These are phyloP conservation scores for Exophiala viscosa DNA, from an alignment of 2,329 filamentous ascomycete species.

Conservation along the genomic window DNA sequence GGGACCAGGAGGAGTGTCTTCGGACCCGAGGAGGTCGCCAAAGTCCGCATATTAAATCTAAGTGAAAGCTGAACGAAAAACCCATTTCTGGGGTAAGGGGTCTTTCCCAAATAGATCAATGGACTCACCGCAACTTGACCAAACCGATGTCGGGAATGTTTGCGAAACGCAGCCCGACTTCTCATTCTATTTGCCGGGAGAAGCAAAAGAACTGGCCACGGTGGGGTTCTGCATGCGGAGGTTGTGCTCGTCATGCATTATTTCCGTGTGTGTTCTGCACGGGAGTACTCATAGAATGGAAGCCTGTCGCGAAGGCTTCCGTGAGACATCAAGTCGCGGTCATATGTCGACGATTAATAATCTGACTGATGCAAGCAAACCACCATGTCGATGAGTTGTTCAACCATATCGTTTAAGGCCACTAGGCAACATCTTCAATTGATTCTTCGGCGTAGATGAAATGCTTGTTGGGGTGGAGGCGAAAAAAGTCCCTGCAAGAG, in stretches of 20 bases:
- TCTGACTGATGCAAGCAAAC: no score
- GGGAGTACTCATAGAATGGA: no score
- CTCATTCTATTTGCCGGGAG: neutral
- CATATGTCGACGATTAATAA: no score
- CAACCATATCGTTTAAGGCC: no score
- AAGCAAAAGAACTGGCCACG: neutral
- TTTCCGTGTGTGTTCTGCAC: conserved; percentile 6
- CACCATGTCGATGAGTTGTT: no score
- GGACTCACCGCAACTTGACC: neutral
- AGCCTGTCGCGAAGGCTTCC: no score
- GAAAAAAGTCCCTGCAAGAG: no score
- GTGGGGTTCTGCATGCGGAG: conserved; percentile 1
- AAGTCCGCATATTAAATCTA: neutral
- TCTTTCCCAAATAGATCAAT: conserved; percentile 1
- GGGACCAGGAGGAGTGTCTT: neutral
- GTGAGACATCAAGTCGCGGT: no score
- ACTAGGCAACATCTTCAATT: no score
- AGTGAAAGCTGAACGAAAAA: no score
- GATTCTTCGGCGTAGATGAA: no score
- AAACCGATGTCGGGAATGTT: neutral
- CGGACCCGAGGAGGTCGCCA: neutral
- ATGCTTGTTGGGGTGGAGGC: no score
- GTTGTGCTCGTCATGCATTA: conserved; percentile 7
- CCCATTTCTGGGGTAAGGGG: neutral
- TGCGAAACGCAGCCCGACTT: neutral